These are phyloP conservation scores for Mollisia scopiformis DNA, from an alignment of 2,329 filamentous ascomycete species.

Conservation along the genomic window DNA sequence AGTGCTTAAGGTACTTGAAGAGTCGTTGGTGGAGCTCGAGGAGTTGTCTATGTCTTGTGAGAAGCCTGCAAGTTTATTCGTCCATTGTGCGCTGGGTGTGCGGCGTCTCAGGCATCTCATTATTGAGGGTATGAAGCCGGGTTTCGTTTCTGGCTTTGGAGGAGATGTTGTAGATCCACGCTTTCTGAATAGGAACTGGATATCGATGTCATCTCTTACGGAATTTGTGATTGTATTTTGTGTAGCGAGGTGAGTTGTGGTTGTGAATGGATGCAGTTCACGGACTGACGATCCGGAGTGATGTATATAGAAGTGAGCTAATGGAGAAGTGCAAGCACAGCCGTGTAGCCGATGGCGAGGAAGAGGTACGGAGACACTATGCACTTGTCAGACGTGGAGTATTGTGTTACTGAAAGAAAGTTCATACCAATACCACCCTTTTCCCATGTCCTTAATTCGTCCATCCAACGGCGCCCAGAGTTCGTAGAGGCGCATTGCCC, in stretches of 20 bases:
- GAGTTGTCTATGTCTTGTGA: neutral
- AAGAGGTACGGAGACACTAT: slow-evolving; percentile 26
- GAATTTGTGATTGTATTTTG: slow-evolving; percentile 13
- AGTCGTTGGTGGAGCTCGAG: neutral
- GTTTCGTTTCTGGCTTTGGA: neutral
- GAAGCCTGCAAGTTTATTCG: neutral
- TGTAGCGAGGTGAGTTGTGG: slow-evolving; percentile 23
- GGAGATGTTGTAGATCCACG: neutral
- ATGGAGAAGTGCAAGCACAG: slow-evolving; percentile 31
- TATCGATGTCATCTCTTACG: slow-evolving; percentile 19
- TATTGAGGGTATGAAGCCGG: neutral
- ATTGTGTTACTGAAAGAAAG: neutral
- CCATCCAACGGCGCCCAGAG: slow-evolving; percentile 24
- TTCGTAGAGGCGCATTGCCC: slow-evolving; percentile 33
- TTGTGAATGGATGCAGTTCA: slow-evolving; percentile 36
- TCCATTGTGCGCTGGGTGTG: neutral
- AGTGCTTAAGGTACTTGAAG: neutral
- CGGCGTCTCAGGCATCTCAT: neutral
- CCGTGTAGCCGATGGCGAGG: slow-evolving; percentile 31
- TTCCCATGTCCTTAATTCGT: slow-evolving; percentile 23
- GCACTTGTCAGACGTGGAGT: neutral
- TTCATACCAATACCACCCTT: slow-evolving; percentile 33
- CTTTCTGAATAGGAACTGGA: slow-evolving; percentile 10
- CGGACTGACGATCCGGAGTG: slow-evolving; percentile 30
- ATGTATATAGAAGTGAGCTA: slow-evolving; percentile 35